phyloP scores from a whole-genome alignment of 2,329 filamentous ascomycete species.

The Fusarium sp. region DNA sequence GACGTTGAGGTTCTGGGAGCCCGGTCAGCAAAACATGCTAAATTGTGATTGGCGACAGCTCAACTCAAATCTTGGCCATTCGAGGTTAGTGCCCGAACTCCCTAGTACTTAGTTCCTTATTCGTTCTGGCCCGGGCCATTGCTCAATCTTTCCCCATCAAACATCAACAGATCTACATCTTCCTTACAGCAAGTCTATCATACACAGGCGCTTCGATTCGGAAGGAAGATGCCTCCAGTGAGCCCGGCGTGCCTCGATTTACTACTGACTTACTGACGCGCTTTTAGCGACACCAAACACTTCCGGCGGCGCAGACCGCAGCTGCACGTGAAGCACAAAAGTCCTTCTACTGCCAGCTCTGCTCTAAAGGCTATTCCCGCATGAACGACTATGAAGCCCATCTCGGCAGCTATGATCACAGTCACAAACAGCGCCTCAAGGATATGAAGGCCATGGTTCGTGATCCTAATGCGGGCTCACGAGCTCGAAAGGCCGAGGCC shows the following conservation, averaged over 20 bases:
- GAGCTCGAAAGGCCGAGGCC: slow-evolving; percentile 76
- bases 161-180: slow-evolving; percentile 3
- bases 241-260: slow-evolving; percentile 56
- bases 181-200: neutral
- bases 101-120: slow-evolving; percentile 9
- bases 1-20: slow-evolving; percentile 40
- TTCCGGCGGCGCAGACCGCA: slow-evolving; percentile 68
- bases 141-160: slow-evolving; percentile 22
- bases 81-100: neutral
- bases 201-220: neutral
- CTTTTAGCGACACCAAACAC: slow-evolving; percentile 66
- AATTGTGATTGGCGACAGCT: slow-evolving; percentile 34
- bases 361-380: slow-evolving; percentile 92
- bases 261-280: slow-evolving; percentile 25
- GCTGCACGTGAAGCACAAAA: slow-evolving; percentile 80
- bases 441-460: slow-evolving; percentile 88
- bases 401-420: slow-evolving; percentile 93
- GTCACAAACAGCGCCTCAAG: slow-evolving; percentile 89
- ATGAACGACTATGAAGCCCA: slow-evolving; percentile 98
- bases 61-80: neutral
- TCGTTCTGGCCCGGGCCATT: slow-evolving; percentile 7
- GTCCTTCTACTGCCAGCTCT: slow-evolving; percentile 87
- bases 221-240: slow-evolving; percentile 66
- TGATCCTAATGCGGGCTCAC: slow-evolving; percentile 73
- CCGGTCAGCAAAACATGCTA: slow-evolving; percentile 40